A percentile compares a stretch with the other conserved stretches of the same genome.
Evolutionary conservation across 2,329 filamentous ascomycete genomes (phyloP).

Genomic region (Fusarium sterilihyphosum): DNA sequence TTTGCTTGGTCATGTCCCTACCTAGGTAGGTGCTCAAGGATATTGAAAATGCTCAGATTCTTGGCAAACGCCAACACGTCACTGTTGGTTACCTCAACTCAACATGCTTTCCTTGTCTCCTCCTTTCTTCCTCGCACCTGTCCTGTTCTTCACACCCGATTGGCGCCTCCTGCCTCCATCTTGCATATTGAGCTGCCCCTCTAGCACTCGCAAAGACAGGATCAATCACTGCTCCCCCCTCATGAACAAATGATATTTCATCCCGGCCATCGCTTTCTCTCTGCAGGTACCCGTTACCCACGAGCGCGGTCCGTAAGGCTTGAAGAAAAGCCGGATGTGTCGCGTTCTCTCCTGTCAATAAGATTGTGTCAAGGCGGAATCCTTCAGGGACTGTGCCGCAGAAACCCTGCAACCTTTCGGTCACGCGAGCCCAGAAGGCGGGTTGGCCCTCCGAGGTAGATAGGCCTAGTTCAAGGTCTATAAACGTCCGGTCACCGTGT

Average conservation of each 20-base stretch:
- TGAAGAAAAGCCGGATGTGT: slow-evolving; percentile 6
- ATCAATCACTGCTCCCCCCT: background rate
- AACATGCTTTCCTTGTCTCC: background rate
- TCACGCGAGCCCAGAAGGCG: background rate
- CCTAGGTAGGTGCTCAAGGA: no score
- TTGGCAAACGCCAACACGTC: background rate
- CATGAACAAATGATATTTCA: fast-evolving
- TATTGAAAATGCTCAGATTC: background rate
- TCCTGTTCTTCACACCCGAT: background rate
- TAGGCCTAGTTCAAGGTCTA: background rate
- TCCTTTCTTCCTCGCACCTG: background rate
- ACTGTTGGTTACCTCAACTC: background rate
- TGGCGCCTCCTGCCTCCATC: slow-evolving; percentile 1
- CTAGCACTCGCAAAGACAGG: background rate
- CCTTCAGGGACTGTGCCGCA: background rate
- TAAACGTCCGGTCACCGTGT: background rate
- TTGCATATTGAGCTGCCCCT: background rate
- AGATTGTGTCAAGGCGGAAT: background rate
- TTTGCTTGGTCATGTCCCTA: background rate
- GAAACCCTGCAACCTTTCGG: background rate
- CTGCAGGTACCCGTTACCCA: background rate
- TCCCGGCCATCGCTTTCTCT: fast-evolving
- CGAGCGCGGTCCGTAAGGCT: background rate
- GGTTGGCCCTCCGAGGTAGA: fast-evolving
- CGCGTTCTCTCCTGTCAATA: slow-evolving; percentile 9